Evolutionary conservation across 495 filamentous ascomycete species (phyloP), one percentile per base, ranked within the genome.

Genomic region (Massariosphaeria phaeospora): DNA sequence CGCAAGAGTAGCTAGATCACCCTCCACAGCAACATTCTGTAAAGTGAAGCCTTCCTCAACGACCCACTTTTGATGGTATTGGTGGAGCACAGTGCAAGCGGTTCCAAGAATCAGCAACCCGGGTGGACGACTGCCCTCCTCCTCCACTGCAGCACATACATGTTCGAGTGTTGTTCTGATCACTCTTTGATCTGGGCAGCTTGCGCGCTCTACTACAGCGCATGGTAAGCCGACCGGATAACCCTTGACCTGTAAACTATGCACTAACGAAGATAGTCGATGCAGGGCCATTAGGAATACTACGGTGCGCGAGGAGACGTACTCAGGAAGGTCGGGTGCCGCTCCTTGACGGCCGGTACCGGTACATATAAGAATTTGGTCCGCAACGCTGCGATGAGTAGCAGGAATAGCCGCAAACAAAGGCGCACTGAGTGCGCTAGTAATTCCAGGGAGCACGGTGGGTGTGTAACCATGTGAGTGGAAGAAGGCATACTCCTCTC

Each of bases 241-340:
- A 63, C 72, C 63, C 23, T 61, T 66, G 39, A 66, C 61, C 24
- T 63, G 64, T 15, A 57, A 18, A 20, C 41, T 60, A 3, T 52
- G 47, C 6, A 73, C 77, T 0, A 98, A 71, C 4, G 79, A 82
- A 13, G 66, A 75, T 0, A 98, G 79, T 13, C 93, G 79, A 72
- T 98, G 93, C 53, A 98, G 71, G 26, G 89, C 87, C 93, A 98
- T 98, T 24, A 98, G 69, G 50, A 96, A 96, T n/a, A 98, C 85
- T 3, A 90, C 87, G 0, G 93, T 98, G 52, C 89, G 77, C 2
- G 78, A 84, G 0, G 70, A 67, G 1, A 91, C 81, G 65, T 82
- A 96, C 57, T 84, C 81, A 0, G 93, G 94, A 34, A 89, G 88
- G 18, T 79, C 74, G 0, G 89, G 88, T 1, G 87, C 74, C 49